phyloP scores from a whole-genome alignment of 2,329 filamentous ascomycete genomes.

The Stagonosporopsis vannaccii region DNA sequence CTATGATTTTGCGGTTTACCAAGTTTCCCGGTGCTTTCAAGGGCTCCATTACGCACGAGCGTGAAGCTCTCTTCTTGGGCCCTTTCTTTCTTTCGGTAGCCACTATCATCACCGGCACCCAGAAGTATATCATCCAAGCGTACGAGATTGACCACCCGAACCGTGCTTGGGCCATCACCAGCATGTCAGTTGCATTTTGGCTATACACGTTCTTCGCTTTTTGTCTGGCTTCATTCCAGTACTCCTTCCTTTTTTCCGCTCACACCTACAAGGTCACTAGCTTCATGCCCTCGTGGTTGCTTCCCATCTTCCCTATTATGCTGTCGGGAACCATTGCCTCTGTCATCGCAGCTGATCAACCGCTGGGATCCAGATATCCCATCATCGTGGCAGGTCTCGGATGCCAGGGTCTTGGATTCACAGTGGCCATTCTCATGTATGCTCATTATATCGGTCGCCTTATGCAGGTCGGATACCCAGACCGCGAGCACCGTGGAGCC shows the following conservation, averaged over 20 bases:
- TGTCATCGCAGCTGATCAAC: constrained; percentile 69
- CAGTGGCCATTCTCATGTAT: constrained; percentile 76
- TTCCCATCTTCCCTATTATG: constrained; percentile 79
- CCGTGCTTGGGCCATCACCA: constrained; percentile 51
- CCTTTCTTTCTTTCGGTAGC: constrained; percentile 53
- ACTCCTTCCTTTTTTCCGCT: constrained; percentile 69
- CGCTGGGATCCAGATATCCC: constrained; percentile 62
- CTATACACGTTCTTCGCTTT: constrained; percentile 53
- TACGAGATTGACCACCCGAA: constrained; percentile 49
- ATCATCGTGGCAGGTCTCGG: constrained; percentile 72
- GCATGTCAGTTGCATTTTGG: constrained; percentile 54
- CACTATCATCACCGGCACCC: constrained; percentile 54
- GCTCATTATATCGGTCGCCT: constrained; percentile 74
- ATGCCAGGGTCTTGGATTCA: constrained; percentile 74
- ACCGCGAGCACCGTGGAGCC: constrained; percentile 69
- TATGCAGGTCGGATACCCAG: constrained; percentile 71
- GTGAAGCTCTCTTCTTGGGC: constrained; percentile 60
- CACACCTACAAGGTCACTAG: constrained; percentile 67
- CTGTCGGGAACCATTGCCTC: constrained; percentile 74
- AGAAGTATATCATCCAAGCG: constrained; percentile 45
- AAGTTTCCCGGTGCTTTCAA: constrained; percentile 55
- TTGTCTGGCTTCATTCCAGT: constrained; percentile 55
- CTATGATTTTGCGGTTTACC: constrained; percentile 54
- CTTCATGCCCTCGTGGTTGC: constrained; percentile 78
- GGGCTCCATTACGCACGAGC: constrained; percentile 57